phyloP scores from a whole-genome alignment of 2,329 filamentous ascomycete species.

The Didymella lethalis region DNA sequence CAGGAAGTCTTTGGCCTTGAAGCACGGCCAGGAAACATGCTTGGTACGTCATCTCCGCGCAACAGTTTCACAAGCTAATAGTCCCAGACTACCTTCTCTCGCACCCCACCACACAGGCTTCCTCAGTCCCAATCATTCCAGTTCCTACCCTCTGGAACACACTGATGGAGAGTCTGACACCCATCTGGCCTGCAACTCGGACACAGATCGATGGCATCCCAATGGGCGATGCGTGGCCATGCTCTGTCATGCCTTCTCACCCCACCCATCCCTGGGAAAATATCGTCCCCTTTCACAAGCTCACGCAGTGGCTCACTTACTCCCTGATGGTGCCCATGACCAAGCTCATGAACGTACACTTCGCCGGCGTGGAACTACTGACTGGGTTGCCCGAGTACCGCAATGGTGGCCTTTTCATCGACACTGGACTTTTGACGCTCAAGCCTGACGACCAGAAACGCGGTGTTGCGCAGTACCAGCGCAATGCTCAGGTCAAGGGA shows the following conservation, averaged over 20 bases:
- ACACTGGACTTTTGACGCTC: slow-evolving; percentile 80
- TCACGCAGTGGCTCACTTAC: slow-evolving; percentile 94
- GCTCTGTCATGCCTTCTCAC: slow-evolving; percentile 80
- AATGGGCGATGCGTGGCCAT: slow-evolving; percentile 94
- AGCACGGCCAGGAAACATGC: slow-evolving; percentile 89
- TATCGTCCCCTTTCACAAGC: slow-evolving; percentile 87
- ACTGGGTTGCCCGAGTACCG: slow-evolving; percentile 92
- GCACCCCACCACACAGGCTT: slow-evolving; percentile 87
- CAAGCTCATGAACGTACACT: slow-evolving; percentile 79
- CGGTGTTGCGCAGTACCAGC: slow-evolving; percentile 73
- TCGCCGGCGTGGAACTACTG: slow-evolving; percentile 80
- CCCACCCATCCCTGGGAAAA: slow-evolving; percentile 76
- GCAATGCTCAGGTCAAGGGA: slow-evolving; percentile 75
- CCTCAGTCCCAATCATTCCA: slow-evolving; percentile 85
- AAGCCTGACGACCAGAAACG: slow-evolving; percentile 74
- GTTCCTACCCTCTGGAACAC: slow-evolving; percentile 90
- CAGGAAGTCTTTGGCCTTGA: slow-evolving; percentile 84
- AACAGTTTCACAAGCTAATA: slow-evolving; percentile 20
- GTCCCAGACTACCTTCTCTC: slow-evolving; percentile 84
- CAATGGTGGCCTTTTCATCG: slow-evolving; percentile 87
- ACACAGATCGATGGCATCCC: slow-evolving; percentile 86
- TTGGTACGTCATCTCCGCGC: slow-evolving; percentile 66
- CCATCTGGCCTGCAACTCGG: slow-evolving; percentile 88
- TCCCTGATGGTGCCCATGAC: slow-evolving; percentile 88
- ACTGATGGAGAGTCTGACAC: slow-evolving; percentile 83